Evolutionary conservation across 2,329 filamentous ascomycete genomes (phyloP), one percentile per base, ranked within the genome.

Genomic region (Xylaria hypoxylon): DNA sequence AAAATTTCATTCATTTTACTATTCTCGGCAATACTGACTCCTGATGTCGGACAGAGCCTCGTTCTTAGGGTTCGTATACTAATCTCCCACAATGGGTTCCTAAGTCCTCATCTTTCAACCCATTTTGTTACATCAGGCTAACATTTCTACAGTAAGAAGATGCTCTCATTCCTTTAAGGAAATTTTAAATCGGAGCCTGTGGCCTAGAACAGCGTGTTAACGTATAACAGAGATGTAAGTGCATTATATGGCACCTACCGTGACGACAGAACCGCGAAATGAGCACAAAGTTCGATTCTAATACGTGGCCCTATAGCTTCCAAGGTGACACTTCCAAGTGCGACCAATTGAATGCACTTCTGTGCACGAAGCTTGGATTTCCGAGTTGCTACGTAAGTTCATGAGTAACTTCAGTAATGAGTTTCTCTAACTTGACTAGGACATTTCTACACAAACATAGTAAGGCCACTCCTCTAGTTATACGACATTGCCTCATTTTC

Each of bases 361-460:
- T 89, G 7, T 88, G 86, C 77, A 59, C 83, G 64, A 87, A 87
- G 76, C 77, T 80, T 40, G 85, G 83, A n/a, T 89, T 89, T 77
- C 77, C 81, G 0, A 74, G 66, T 28, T 86, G 86, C 70, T 87
- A 86, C 69, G 65, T 65, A 55, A 62, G 64, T 67, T 24, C 22
- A 33, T 26, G 2, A 3, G 80, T 76, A 42, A n/a, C 45, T 5
- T 10, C 7, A n/a, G 2, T n/a, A 51, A 50, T 19, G 13, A 13
- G 7, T 38, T 10, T 57, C 19, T 58, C 56, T 64, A 52, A 64
- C 17, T 42, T 45, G 2, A 44, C 3, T 57, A 70, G 64, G 60
- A 65, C 50, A 68, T 93, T 65, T 91, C 89, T 7, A 89, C 88
- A 22, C 92, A 94, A 76, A 83, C 82, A 5, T 82, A 82, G 68